These are phyloP conservation scores for Pezicula radicicola DNA, from an alignment of 2,329 filamentous ascomycete genomes.

Conservation along the genomic window DNA sequence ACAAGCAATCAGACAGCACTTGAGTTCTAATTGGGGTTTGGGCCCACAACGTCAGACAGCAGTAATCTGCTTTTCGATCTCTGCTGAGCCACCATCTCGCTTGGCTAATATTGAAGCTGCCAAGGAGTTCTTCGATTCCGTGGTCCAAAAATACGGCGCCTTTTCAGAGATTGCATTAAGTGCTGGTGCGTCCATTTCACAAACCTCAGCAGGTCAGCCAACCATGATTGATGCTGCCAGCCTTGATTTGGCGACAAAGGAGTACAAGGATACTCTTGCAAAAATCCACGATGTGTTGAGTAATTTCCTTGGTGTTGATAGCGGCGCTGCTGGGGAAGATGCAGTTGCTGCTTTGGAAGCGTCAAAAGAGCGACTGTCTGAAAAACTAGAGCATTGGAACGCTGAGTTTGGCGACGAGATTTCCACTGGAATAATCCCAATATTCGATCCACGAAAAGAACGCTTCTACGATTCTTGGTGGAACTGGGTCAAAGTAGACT, in stretches of 20 bases:
- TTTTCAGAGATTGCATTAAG: slow-evolving; percentile 1
- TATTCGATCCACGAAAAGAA: slow-evolving; percentile 25
- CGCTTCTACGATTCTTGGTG: slow-evolving; percentile 32
- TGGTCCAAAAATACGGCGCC: slow-evolving; percentile 14
- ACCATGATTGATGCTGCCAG: slow-evolving; percentile 4
- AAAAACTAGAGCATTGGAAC: slow-evolving; percentile 21
- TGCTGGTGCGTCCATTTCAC: background rate
- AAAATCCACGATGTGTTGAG: background rate
- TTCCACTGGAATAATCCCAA: slow-evolving; percentile 24
- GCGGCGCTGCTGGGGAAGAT: background rate
- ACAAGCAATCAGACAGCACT: slow-evolving; percentile 16
- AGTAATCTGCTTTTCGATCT: slow-evolving; percentile 21
- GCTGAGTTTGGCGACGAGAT: slow-evolving; percentile 30
- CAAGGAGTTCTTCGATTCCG: slow-evolving; percentile 19
- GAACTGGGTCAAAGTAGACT: slow-evolving; percentile 27
- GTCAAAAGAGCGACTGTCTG: slow-evolving; percentile 4
- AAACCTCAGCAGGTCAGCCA: slow-evolving; percentile 1
- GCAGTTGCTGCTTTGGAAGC: background rate
- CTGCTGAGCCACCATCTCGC: slow-evolving; percentile 18
- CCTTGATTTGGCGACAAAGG: background rate
- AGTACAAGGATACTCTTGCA: background rate
- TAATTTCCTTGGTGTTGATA: background rate
- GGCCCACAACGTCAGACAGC: slow-evolving; percentile 13
- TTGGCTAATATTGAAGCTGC: slow-evolving; percentile 14
- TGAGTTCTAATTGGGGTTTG: slow-evolving; percentile 26